Evolutionary conservation across 2,329 filamentous ascomycete species (phyloP).

Genomic region (Stromatinia cepivora): DNA sequence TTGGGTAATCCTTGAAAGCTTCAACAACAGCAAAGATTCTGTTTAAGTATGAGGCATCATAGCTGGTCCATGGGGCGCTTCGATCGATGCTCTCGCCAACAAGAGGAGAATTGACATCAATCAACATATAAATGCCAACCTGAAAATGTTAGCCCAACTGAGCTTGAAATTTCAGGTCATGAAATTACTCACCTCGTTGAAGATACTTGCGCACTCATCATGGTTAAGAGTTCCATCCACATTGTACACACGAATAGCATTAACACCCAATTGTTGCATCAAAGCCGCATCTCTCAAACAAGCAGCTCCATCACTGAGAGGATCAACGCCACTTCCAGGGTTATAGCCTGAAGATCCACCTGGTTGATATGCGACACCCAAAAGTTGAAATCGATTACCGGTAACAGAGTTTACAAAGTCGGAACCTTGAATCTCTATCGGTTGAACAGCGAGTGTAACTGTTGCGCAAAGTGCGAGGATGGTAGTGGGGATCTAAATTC

Average conservation of each 20-base stretch:
- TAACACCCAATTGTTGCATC: constrained; percentile 63
- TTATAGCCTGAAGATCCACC: constrained; percentile 64
- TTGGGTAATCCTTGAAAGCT: constrained; percentile 66
- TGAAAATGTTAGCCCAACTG: constrained; percentile 10
- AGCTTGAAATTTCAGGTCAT: too few relatives aligned
- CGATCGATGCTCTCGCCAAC: constrained; percentile 58
- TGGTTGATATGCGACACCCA: constrained; percentile 69
- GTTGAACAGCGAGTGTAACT: constrained; percentile 55
- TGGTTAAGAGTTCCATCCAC: constrained; percentile 65
- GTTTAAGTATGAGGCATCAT: constrained; percentile 62
- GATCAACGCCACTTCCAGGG: constrained; percentile 54
- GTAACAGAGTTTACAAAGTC: constrained; percentile 61
- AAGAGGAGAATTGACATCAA: constrained; percentile 67
- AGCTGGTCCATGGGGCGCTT: constrained; percentile 57
- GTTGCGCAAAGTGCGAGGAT: constrained; percentile 37
- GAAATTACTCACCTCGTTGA: constrained; percentile 54
- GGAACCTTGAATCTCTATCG: constrained; percentile 57
- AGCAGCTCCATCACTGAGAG: constrained; percentile 57
- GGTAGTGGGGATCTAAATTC: constrained; percentile 27
- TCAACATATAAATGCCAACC: constrained; percentile 66
- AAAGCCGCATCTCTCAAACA: constrained; percentile 66
- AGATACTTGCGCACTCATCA: constrained; percentile 65
- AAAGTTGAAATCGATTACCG: constrained; percentile 63
- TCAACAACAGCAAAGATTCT: constrained; percentile 67
- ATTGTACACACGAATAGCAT: constrained; percentile 71